Evolutionary conservation across 2,329 filamentous ascomycete genomes (phyloP), one percentile per base, ranked within the genome.

Genomic region (Camillea tinctor): DNA sequence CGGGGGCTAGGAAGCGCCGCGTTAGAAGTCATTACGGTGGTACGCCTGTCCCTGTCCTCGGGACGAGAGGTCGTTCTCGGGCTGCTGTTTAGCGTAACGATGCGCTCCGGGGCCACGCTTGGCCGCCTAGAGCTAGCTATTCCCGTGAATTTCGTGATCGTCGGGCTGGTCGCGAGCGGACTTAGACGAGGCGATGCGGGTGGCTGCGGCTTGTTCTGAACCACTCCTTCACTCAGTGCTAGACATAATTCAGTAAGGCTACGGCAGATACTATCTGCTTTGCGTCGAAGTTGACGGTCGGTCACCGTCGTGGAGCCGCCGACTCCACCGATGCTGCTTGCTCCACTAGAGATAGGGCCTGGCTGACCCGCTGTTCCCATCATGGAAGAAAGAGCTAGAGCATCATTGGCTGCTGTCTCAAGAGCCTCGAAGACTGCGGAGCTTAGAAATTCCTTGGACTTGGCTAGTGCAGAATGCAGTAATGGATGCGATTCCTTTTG

Each of bases 221-320:
- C 70, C 3, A 72, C 73, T 49, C 86, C 84, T 64, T 91, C 90
- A 26, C 88, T 88, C 57, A 99, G 79, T 0, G 93, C 91, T 58
- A 99, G 84, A 72, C 92, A 97, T 6, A 99, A 81, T 74, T 99
- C 95, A 0, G 94, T 98, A 65, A 99, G 78, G 70, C 91, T 95
- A 57, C 94, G 89, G 73, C 95, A 98, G 72, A 99, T 87, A 71
- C 90, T 93, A 72, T 99, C 94, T 24, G 92, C 92, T 75, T 97
- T 97, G 63, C 94, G 87, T 54, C 93, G 87, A 17, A 97, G 81
- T 72, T 96, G 92, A 55, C 95, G 87, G 72, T 99, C 94, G 1
- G 91, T 88, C 11, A 88, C 76, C 0, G 80, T 80, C 13, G 77
- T 75, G 22, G 71, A 68, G 52, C 70, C 64, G 55, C 76, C 75